Conservation (phyloP, 2,329 filamentous ascomycete species). For the Hypoxylon sp. region DNA sequence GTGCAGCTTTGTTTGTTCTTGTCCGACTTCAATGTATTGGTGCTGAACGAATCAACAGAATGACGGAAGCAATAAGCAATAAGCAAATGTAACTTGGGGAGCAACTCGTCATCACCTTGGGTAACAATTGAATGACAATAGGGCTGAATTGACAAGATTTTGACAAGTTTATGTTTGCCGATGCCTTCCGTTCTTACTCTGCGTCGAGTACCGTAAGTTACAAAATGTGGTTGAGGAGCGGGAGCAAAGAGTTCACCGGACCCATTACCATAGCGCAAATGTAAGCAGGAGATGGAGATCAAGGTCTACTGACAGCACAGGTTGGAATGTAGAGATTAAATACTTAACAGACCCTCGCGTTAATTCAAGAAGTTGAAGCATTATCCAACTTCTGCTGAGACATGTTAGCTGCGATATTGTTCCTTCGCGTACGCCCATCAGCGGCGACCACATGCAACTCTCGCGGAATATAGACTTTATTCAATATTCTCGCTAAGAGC, state of each 20-base stretch:
- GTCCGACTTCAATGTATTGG: conserved; percentile 20
- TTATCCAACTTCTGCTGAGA: background rate
- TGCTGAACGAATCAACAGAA: conserved; percentile 8
- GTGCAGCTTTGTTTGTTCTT: background rate
- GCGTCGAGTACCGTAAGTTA: background rate
- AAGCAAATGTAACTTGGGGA: background rate
- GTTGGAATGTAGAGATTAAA: background rate
- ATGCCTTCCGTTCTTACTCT: background rate
- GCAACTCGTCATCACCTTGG: background rate
- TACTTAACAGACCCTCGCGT: background rate
- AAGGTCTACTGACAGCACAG: background rate
- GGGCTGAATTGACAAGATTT: conserved; percentile 21
- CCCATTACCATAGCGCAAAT: too few species aligned
- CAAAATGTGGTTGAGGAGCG: background rate
- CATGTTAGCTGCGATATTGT: background rate
- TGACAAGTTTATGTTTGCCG: background rate
- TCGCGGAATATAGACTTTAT: background rate
- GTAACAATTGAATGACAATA: conserved; percentile 15
- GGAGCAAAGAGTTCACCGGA: background rate
- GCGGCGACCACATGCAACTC: background rate
- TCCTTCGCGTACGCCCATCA: background rate
- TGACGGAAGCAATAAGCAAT: conserved; percentile 1
- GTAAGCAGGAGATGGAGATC: background rate
- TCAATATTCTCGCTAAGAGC: background rate
- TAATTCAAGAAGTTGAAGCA: too few species aligned